Evolutionary conservation across 306 rosid species (phyloP), one percentile per base, ranked within the genome.

Genomic region (Cucurbita pepo): DNA sequence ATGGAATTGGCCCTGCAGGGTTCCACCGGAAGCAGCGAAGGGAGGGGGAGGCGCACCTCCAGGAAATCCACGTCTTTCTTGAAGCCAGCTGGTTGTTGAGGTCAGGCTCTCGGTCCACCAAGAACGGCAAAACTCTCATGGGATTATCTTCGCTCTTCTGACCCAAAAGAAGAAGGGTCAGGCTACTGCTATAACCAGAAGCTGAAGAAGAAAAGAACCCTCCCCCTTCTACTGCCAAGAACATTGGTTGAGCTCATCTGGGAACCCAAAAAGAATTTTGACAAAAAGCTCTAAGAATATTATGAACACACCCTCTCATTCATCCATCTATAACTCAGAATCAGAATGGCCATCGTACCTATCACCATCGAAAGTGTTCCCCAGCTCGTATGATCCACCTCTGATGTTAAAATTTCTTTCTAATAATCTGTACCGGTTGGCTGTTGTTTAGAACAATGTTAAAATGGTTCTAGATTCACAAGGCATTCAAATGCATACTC

Each of bases 181-280:
- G 81, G 76, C 96, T 97, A 78, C 89, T 94, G 77, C 95, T 91
- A 86, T 89, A 94, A 77, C 97, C 96, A 70, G 96, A 86, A 76
- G 97, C 96, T 75, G 98, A 94, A 86, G 98, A 84, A 77, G 96
- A 94, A 89, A 94, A 94, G 88, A 94, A 91, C 64, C 96, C 95
- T 75, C 99, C 95, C 79, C 97, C 99, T 85, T 91, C 97, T 83
- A 89, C 96, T 84, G 97, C 95, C 76, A 94, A 82, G 91, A 94
- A 85, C 97, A 94, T 91, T 88, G 87, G 99, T 81, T 86, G 91
- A 86, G 81, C 95, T 89, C 97, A 91, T 94, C 77, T 87, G 95
- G 59, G 85, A 48, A 16, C 47, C 74, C 43, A 25, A 69, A 67
- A 25, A 69, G 21, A 48, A 21, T 69, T 51, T 34, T 30, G 34